Percentiles rank a stretch among this genome's conserved stretches.
phyloP scores from a whole-genome alignment of 257 asterid genomes.

The Gardenia jasminoides region DNA sequence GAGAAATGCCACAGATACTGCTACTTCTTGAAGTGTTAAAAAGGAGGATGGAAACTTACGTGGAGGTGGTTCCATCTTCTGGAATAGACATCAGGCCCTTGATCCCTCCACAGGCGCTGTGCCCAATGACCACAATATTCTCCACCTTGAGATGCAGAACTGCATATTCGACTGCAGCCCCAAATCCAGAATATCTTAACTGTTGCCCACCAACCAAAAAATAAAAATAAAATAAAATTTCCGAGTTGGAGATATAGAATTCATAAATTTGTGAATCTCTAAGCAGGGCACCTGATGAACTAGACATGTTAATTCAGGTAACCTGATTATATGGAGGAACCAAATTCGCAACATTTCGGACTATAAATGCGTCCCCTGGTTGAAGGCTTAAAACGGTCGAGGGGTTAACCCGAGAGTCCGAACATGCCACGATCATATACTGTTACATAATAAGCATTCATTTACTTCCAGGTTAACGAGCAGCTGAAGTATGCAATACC shows the following conservation, averaged over 20 bases:
- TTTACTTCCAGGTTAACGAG: not conserved
- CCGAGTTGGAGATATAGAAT: too few relatives aligned
- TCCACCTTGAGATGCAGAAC: conserved; percentile 84
- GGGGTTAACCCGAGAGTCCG: conserved; percentile 95
- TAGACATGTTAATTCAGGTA: not conserved
- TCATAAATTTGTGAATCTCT: not conserved
- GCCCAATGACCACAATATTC: conserved; percentile 87
- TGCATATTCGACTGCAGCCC: conserved; percentile 85
- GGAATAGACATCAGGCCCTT: conserved; percentile 93
- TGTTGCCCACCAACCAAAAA: conserved; percentile 29
- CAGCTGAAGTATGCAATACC: not conserved
- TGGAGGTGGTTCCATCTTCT: conserved; percentile 58
- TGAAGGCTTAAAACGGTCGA: conserved; percentile 74
- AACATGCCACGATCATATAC: conserved; percentile 90
- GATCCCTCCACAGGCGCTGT: conserved; percentile 95
- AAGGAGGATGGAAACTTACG: conserved; percentile 38
- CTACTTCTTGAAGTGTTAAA: too few relatives aligned
- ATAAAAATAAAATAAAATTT: not conserved
- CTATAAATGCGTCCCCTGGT: conserved; percentile 90
- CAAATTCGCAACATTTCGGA: conserved; percentile 85
- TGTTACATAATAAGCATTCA: conserved; percentile 17
- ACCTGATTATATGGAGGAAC: conserved; percentile 92
- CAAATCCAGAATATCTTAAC: conserved; percentile 68
- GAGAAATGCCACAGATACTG: too few relatives aligned
- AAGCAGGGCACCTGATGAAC: not conserved